phyloP scores from a whole-genome alignment of 805 yeast species.

The Metschnikowia hibisci region DNA sequence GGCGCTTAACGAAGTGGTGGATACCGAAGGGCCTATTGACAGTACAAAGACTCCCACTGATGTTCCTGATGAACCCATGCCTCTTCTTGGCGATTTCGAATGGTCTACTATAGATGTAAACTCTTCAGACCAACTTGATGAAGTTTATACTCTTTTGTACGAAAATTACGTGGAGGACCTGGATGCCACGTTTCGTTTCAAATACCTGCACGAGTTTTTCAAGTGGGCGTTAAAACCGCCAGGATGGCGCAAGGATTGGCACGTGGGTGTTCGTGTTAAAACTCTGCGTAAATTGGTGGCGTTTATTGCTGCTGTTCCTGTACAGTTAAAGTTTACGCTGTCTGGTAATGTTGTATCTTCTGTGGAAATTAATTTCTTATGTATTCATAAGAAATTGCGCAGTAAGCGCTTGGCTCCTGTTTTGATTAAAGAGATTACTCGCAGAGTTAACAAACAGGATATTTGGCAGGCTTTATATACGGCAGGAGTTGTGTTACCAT shows the following conservation, averaged over 20 bases:
- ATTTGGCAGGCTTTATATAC: constrained; percentile 97
- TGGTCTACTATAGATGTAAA: constrained; percentile 78
- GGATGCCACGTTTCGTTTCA: constrained; percentile 88
- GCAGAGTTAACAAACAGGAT: constrained; percentile 78
- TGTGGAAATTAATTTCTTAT: constrained; percentile 89
- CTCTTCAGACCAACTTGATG: constrained; percentile 55
- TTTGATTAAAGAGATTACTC: constrained; percentile 86
- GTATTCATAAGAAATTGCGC: constrained; percentile 90
- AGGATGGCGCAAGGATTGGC: constrained; percentile 87
- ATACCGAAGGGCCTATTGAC: constrained; percentile 81
- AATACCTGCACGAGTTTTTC: constrained; percentile 76
- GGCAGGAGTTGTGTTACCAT: constrained; percentile 85
- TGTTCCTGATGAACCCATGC: constrained; percentile 65
- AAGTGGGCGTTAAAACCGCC: constrained; percentile 95
- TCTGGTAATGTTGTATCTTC: constrained; percentile 46
- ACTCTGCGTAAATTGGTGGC: constrained; percentile 77
- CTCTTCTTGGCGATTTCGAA: constrained; percentile 74
- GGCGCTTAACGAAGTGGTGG: constrained; percentile 61
- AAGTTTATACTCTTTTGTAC: constrained; percentile 73
- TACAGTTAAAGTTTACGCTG: constrained; percentile 57
- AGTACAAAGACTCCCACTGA: constrained; percentile 61
- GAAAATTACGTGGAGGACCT: constrained; percentile 94
- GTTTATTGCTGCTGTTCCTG: constrained; percentile 88
- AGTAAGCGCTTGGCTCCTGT: constrained; percentile 94
- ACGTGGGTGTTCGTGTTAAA: constrained; percentile 86